These are phyloP conservation scores for Suillus alpinus DNA, from an alignment of 768 basidiomycete genomes.

Conservation along the genomic window DNA sequence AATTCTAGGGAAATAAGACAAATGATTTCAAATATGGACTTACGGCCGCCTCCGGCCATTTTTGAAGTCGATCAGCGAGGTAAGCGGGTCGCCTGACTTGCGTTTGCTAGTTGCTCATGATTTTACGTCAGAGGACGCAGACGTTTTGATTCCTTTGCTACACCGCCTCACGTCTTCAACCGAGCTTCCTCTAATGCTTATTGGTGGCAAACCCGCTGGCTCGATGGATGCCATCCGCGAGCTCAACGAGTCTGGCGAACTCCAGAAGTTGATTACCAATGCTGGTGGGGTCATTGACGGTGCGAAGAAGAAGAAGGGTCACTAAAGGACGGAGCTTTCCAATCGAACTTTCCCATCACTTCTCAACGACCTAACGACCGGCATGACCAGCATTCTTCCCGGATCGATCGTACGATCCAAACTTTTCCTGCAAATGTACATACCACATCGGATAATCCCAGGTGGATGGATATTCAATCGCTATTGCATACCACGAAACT, in stretches of 20 bases:
- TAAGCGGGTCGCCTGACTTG: slow-evolving; percentile 6
- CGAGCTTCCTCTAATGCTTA: slow-evolving; percentile 63
- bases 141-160: slow-evolving; percentile 61
- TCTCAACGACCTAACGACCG: neutral
- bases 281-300: slow-evolving; percentile 59
- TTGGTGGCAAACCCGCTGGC: slow-evolving; percentile 62
- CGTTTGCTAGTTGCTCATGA: neutral
- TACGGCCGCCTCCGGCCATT: slow-evolving; percentile 61
- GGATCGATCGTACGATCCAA: neutral
- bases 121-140: slow-evolving; percentile 48
- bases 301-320: slow-evolving; percentile 44
- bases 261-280: slow-evolving; percentile 46
- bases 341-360: neutral
- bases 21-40: slow-evolving; percentile 51
- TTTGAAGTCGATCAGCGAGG: slow-evolving; percentile 70
- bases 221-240: slow-evolving; percentile 49
- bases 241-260: slow-evolving; percentile 48
- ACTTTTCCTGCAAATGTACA: neutral
- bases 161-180: slow-evolving; percentile 52
- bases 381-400: neutral
- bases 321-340: neutral
- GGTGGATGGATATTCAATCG: neutral
- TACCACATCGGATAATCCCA: neutral
- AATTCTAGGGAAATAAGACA: slow-evolving; percentile 64
- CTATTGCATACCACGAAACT: neutral